Conservation (phyloP, 306 rosid species). For the Nissolia schottii region DNA sequence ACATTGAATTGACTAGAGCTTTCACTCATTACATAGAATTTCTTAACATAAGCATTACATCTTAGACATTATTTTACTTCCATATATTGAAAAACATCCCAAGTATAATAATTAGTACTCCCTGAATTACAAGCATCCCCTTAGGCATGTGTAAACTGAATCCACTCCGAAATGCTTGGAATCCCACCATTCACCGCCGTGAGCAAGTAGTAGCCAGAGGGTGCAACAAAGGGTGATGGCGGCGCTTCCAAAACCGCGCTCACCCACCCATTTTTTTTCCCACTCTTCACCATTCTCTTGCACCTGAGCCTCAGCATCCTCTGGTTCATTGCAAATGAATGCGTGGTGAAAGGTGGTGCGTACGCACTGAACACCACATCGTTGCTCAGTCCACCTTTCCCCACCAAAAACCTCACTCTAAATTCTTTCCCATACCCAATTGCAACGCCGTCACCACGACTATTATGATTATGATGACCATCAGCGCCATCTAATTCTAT, state of each 20-base stretch:
- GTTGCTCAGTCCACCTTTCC: conserved; percentile 23
- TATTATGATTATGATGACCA: too few relatives aligned
- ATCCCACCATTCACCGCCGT: conserved; percentile 59
- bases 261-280: conserved; percentile 30
- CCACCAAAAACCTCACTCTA: conserved; percentile 37
- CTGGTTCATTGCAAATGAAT: conserved; percentile 72
- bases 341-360: conserved; percentile 74
- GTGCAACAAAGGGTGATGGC: conserved; percentile 60
- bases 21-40: not conserved
- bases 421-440: conserved; percentile 54
- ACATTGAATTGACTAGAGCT: not conserved
- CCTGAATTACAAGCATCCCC: not conserved
- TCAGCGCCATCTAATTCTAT: too few relatives aligned
- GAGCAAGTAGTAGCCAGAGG: conserved; percentile 66
- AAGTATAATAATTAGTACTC: not conserved
- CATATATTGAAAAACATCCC: not conserved
- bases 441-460: not conserved
- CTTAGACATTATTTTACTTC: not conserved
- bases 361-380: conserved; percentile 45
- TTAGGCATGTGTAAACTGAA: conserved; percentile 37
- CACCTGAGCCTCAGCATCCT: conserved; percentile 61
- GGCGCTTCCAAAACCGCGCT: conserved; percentile 56
- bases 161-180: conserved; percentile 69
- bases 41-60: not conserved
- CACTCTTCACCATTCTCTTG: conserved; percentile 17